These are phyloP conservation scores for Gynandropsis gynandra DNA, from an alignment of 345 rosid genomes.

Conservation along the genomic window DNA sequence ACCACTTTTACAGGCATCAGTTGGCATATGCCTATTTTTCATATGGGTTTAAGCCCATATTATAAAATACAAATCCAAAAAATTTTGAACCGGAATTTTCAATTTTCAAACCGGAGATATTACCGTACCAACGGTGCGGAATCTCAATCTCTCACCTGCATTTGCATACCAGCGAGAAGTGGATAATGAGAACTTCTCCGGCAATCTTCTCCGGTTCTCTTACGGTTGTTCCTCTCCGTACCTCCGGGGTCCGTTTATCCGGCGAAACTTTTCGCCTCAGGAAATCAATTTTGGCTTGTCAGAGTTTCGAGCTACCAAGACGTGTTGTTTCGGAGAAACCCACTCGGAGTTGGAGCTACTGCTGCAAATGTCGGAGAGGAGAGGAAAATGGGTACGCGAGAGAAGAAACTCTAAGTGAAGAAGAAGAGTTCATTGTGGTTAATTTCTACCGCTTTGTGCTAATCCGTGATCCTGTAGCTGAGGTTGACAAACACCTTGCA, in stretches of 20 bases:
- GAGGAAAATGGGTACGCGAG: conserved; percentile 1
- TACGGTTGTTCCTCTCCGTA: no score
- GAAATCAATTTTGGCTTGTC: neutral
- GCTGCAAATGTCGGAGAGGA: conserved; percentile 25
- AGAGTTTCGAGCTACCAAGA: conserved; percentile 3
- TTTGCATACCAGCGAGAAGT: no score
- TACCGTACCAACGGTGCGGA: no score
- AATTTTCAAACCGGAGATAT: no score
- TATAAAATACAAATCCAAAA: no score
- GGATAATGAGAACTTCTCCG: no score
- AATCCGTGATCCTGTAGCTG: conserved; percentile 46
- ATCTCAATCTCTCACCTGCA: no score
- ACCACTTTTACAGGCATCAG: no score
- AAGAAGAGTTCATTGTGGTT: conserved; percentile 56
- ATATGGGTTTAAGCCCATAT: no score
- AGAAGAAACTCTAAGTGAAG: conserved; percentile 6
- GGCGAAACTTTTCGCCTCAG: neutral
- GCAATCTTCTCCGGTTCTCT: no score
- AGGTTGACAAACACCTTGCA: conserved; percentile 55
- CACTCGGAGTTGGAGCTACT: conserved; percentile 16
- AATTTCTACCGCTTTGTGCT: conserved; percentile 73
- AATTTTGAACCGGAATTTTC: no score
- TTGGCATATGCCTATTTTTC: no score
- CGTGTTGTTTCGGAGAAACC: conserved; percentile 15
- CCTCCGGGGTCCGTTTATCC: conserved; percentile 8